These are phyloP conservation scores for Phytophthora foliorum DNA, from an alignment of 352 stramenopile genomes.

Conservation along the genomic window DNA sequence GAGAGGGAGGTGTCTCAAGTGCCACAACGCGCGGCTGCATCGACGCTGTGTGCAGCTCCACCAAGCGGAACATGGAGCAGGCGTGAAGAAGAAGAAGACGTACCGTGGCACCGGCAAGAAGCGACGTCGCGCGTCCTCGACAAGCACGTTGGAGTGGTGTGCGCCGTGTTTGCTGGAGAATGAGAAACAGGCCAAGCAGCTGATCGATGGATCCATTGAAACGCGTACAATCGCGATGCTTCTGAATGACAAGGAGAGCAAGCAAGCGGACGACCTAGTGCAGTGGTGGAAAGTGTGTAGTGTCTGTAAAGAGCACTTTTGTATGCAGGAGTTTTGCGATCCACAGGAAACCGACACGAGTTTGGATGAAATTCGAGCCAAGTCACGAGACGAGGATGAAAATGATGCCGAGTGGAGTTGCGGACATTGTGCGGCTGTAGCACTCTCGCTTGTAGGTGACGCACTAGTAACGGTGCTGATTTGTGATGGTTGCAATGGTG, in stretches of 20 bases:
- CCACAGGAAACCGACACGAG: slow-evolving; percentile 32
- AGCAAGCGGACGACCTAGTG: slow-evolving; percentile 22
- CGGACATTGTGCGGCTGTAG: slow-evolving; percentile 27
- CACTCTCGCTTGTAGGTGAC: slow-evolving; percentile 2
- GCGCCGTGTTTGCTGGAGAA: slow-evolving; percentile 28
- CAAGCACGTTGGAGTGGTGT: slow-evolving; percentile 29
- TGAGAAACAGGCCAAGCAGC: slow-evolving; percentile 16
- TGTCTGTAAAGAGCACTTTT: slow-evolving; percentile 46
- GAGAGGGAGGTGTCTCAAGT: slow-evolving; percentile 40
- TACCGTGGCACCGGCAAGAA: slow-evolving; percentile 35
- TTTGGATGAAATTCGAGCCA: slow-evolving; percentile 39
- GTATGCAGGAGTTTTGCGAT: slow-evolving; percentile 56
- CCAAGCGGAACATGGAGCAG: neutral
- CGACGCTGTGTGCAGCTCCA: slow-evolving; percentile 41
- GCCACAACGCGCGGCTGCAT: slow-evolving; percentile 39
- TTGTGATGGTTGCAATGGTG: slow-evolving; percentile 77
- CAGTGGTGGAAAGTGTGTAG: slow-evolving; percentile 45
- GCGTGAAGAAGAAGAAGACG: slow-evolving; percentile 19
- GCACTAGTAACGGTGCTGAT: slow-evolving; percentile 52
- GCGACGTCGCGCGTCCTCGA: slow-evolving; percentile 26
- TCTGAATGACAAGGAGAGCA: slow-evolving; percentile 22
- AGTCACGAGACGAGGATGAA: slow-evolving; percentile 40
- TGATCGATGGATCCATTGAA: slow-evolving; percentile 38
- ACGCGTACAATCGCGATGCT: slow-evolving; percentile 57
- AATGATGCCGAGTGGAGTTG: slow-evolving; percentile 51